Percentiles rank a stretch among this genome's conserved stretches.
Evolutionary conservation across 139 green algal genomes (phyloP).

Genomic region (Axilococcus clingmanii): DNA sequence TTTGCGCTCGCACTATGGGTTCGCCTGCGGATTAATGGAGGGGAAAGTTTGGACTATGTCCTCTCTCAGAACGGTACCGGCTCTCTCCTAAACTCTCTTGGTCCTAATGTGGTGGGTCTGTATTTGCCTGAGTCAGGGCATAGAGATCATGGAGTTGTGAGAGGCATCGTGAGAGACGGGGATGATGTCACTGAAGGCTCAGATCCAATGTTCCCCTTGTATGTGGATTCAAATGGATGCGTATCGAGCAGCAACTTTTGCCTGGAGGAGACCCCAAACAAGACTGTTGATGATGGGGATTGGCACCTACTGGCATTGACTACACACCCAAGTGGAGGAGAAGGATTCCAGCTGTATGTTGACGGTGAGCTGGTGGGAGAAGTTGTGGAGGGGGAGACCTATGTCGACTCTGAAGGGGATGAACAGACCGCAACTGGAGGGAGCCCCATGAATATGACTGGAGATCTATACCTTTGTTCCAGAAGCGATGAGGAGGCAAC

Average conservation of each 20-base stretch:
- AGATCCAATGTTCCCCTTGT: constrained; percentile 2
- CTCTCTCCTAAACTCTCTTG: not conserved
- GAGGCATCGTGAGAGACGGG: constrained; percentile 26
- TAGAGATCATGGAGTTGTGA: constrained; percentile 30
- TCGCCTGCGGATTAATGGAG: not conserved
- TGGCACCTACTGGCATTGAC: constrained; percentile 63
- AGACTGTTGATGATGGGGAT: constrained; percentile 24
- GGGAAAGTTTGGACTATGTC: constrained; percentile 3
- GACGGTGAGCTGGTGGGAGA: constrained; percentile 23
- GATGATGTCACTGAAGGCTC: constrained; percentile 2
- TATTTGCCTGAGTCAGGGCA: constrained; percentile 18
- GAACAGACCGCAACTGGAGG: constrained; percentile 15
- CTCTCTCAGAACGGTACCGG: not conserved
- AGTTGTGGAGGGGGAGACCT: not conserved
- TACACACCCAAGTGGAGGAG: constrained; percentile 14
- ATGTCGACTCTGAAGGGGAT: not conserved
- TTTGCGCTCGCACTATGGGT: constrained; percentile 20
- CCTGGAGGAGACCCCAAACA: not conserved
- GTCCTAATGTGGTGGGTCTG: constrained; percentile 5
- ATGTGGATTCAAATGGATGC: constrained; percentile 35
- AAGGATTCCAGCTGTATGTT: constrained; percentile 32
- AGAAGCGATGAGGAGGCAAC: constrained; percentile 22
- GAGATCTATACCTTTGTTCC: constrained; percentile 34
- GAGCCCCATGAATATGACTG: constrained; percentile 14
- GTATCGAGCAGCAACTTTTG: not conserved